Evolutionary conservation across 352 stramenopile species (phyloP).

Genomic region (Blastocystis sp.): DNA sequence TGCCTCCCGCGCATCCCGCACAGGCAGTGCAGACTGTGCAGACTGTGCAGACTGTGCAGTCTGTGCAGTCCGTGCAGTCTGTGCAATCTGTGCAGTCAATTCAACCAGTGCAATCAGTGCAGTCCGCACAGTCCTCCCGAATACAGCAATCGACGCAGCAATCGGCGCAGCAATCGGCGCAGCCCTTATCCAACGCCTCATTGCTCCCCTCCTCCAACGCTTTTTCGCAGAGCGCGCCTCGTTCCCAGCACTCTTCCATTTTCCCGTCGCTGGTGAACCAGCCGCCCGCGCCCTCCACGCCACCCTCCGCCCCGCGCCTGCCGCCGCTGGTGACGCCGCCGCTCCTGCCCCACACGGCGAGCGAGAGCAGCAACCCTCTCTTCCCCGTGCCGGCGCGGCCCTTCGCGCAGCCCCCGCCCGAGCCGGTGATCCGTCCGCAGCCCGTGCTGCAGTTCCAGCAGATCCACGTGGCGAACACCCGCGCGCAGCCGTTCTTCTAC

Average conservation of each 20-base stretch:
- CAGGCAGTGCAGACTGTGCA: not conserved
- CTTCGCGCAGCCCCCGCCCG: not conserved
- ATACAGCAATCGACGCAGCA: too few relatives aligned
- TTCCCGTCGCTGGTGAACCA: too few relatives aligned
- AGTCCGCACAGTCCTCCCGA: not conserved
- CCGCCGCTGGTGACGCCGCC: constrained; percentile 15
- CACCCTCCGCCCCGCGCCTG: not conserved
- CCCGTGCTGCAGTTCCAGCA: constrained; percentile 5
- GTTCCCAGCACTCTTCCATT: too few relatives aligned
- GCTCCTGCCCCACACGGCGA: not conserved
- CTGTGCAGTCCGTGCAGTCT: not conserved
- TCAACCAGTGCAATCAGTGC: not conserved
- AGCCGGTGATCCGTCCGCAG: not conserved
- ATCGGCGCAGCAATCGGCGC: too few relatives aligned
- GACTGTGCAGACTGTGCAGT: not conserved
- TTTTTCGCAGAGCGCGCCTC: too few relatives aligned
- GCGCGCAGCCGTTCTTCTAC: not conserved
- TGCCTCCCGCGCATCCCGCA: constrained; percentile 6
- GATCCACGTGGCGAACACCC: not conserved
- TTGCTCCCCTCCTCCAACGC: too few relatives aligned
- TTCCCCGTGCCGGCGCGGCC: not conserved
- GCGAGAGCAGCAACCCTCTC: not conserved
- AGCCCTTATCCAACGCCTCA: too few relatives aligned
- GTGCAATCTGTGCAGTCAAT: not conserved
- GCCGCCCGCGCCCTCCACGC: too few relatives aligned